phyloP scores from a whole-genome alignment of 2,329 filamentous ascomycete genomes.

The Onygenales sp. region DNA sequence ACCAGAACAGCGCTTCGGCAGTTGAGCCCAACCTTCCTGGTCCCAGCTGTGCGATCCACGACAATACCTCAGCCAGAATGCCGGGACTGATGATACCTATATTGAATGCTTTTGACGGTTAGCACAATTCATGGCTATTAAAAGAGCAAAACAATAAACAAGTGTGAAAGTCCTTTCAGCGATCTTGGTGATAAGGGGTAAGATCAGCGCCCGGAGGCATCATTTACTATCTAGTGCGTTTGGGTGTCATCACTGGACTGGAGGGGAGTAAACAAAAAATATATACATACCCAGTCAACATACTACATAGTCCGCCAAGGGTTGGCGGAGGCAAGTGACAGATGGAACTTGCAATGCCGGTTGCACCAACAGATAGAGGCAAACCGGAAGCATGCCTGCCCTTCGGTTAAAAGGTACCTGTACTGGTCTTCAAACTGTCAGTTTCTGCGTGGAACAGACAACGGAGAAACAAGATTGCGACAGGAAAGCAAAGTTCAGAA shows the following conservation, averaged over 20 bases:
- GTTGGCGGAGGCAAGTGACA: no score
- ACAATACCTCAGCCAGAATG: no score
- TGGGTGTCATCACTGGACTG: constrained; percentile 56
- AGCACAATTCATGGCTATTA: background rate
- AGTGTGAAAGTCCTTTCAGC: constrained; percentile 43
- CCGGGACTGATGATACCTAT: background rate
- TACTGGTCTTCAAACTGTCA: constrained; percentile 2
- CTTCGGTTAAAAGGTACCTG: background rate
- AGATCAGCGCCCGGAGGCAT: constrained; percentile 50
- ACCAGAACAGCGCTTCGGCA: no score
- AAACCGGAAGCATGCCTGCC: no score
- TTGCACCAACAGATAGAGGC: background rate
- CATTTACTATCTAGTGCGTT: constrained; percentile 61
- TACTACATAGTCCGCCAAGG: no score
- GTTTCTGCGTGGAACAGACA: background rate
- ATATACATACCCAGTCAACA: constrained; percentile 18
- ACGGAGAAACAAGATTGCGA: background rate
- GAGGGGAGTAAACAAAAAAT: constrained; percentile 6
- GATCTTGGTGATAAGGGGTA: constrained; percentile 56
- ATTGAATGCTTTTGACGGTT: background rate
- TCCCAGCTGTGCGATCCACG: no score
- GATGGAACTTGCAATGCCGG: no score
- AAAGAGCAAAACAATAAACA: background rate
- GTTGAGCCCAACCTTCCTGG: no score
- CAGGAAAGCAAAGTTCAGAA: constrained; percentile 57